Conservation (phyloP, 495 filamentous ascomycete species). For the Aspergillus leporis region DNA sequence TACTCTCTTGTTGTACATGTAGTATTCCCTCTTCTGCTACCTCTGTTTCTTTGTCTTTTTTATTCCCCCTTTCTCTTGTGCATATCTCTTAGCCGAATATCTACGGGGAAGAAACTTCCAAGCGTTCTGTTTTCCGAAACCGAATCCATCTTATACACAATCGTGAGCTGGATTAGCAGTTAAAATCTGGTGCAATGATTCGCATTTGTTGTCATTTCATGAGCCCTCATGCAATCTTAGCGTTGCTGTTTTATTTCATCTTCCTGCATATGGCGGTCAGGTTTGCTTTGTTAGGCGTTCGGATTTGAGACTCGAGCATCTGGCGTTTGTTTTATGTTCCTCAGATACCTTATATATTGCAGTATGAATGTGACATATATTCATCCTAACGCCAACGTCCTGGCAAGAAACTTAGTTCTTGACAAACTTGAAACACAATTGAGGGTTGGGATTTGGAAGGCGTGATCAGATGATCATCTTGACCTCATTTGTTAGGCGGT, state of each 20-base stretch:
- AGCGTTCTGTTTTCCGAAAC: not conserved
- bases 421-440: not conserved
- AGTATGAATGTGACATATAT: not conserved
- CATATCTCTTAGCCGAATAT: not conserved
- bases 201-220: not conserved
- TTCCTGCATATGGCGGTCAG: not conserved
- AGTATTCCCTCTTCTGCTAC: not conserved
- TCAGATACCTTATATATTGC: not conserved
- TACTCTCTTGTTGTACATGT: not conserved
- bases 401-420: not conserved
- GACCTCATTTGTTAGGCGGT: slow-evolving; percentile 12
- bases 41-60: not conserved
- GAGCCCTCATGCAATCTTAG: not conserved
- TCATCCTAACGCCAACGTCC: not conserved
- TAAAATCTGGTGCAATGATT: not conserved
- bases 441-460: not conserved
- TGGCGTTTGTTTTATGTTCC: not conserved
- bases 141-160: not conserved
- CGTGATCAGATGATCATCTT: not conserved
- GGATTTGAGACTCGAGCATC: not conserved
- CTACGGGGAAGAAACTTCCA: not conserved
- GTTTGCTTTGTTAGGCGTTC: not conserved
- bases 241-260: not conserved
- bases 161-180: not conserved
- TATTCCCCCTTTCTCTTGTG: not conserved